Conservation (phyloP, 164 flowering plant species). For the Pachysandra terminalis region DNA sequence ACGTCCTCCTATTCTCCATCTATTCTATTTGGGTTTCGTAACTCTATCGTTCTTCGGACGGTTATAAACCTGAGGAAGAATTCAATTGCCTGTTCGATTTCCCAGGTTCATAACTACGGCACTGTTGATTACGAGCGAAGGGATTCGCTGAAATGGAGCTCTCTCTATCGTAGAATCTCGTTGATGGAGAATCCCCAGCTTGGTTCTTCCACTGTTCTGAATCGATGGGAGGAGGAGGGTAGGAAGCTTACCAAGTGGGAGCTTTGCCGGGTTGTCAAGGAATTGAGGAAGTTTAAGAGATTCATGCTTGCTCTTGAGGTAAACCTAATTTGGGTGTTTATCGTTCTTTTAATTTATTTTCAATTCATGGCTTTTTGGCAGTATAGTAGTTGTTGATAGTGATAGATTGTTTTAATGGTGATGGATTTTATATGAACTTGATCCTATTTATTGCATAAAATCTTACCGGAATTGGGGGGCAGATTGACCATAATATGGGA, state of each 20-base stretch:
- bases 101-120: constrained; percentile 58
- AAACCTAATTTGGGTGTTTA: background rate
- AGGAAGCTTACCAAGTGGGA: constrained; percentile 67
- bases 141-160: constrained; percentile 53
- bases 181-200: constrained; percentile 47
- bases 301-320: constrained; percentile 76
- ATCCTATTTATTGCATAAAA: no score
- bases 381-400: no score
- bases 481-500: no score
- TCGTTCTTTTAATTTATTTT: background rate
- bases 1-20: constrained; percentile 23
- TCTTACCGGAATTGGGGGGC: no score
- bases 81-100: constrained; percentile 34
- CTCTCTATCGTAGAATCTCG: constrained; percentile 51
- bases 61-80: background rate
- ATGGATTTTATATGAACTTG: no score
- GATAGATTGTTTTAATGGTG: no score
- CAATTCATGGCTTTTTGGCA: background rate
- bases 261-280: constrained; percentile 65
- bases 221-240: constrained; percentile 56
- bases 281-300: constrained; percentile 64
- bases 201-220: constrained; percentile 53
- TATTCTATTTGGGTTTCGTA: constrained; percentile 16
- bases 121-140: constrained; percentile 61
- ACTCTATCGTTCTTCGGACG: background rate